Evolutionary conservation across 139 green algal species (phyloP), one percentile per base, ranked within the genome.

Genomic region (Coccomyxa sp.): DNA sequence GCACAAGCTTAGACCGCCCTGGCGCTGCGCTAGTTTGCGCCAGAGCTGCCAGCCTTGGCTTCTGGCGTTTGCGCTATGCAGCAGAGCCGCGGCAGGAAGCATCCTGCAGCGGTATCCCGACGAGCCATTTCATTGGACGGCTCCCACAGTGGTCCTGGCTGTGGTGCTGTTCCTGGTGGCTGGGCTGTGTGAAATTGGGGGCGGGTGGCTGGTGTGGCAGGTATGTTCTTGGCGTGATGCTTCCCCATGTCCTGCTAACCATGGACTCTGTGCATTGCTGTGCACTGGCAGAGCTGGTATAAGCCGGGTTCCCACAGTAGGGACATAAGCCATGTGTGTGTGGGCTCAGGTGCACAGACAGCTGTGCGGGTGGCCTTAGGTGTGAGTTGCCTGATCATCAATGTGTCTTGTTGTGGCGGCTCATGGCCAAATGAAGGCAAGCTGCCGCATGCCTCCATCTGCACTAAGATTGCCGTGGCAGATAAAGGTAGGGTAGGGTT

Each of bases 201-300:
- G 92, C 16, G 93, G 94, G 2, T 98, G 92, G 91, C 82, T 96
- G 16, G 88, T 97, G 3, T 98, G 94, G 94, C 88, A 96, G 78
- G 79, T 71, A 14, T 55, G 93, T 0, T 68, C 88, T 77, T 88
- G 86, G 72, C 86, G 85, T 44, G 81, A 79, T 83, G 71, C 70
- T 6, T 87, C 84, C 80, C 27, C 50, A 7, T 64, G 2, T 22
- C 27, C 3, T 5, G 18, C 50, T 31, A 22, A 22, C 2, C 50
- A 64, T 64, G 3, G 22, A 6, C 50, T 64, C 50, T 64, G 50
- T 18, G 27, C 3, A 7, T 64, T 12, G 50, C 27, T 31, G 44
- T 58, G 44, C 22, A n/a, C n/a, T n/a, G n/a, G n/a, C n/a, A n/a
- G n/a, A 31, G 50, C 50, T 64, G 50, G 22, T 64, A 3, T 64